Base-by-base conservation (phyloP, 306 rosid genomes). In the Cicer arietinum region DNA sequence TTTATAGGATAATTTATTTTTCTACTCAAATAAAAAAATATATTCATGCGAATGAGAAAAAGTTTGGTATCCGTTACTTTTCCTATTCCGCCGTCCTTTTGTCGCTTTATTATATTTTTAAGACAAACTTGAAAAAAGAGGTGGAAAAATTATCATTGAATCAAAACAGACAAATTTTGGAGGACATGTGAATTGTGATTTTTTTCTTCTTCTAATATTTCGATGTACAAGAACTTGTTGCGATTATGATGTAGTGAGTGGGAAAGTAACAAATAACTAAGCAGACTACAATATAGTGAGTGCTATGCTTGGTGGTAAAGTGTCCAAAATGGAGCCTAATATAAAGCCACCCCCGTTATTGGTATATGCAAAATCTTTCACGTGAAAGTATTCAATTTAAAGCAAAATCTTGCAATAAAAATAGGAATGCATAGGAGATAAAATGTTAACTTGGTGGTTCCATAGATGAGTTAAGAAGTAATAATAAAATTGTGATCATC, bases 371-470 rank as follows among this genome's bases (percentile, higher is more conserved):
- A 74, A 39, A 10, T 43, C 45, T 11, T 69, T 35, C 52, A 22
- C 41, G 73, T 67, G 50, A 77, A 45, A 42, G 42, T 7, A 44
- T 67, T 77, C 51, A 77, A 47, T 62, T 62, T n/a, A 6, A 6
- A 40, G 41, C 0, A 16, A 30, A 45, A 37, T 46, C 20, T 47
- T 39, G 46, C 64, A 69, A 9, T 35, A 48, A 73, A 77, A 44
- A 14, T 10, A 30, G 64, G 51, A 39, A 44, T 40, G 76, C 42
- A 30, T 47, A 30, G 35, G 35, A 30, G 35, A 30, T 30, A 30
- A 30, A 30, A 30, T 3, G 35, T 30, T 30, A 30, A 30, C 5
- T 30, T 30, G 5, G 5, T 30, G 35, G 35, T 3, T 3, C 5
- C 5, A 30, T 3, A 30, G 4, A 30, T 3, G 5, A 30, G 35